Percentiles rank a stretch among this genome's conserved stretches.
Evolutionary conservation across 106 monocot genomes (phyloP).

Genomic region (Posidonia australis): DNA sequence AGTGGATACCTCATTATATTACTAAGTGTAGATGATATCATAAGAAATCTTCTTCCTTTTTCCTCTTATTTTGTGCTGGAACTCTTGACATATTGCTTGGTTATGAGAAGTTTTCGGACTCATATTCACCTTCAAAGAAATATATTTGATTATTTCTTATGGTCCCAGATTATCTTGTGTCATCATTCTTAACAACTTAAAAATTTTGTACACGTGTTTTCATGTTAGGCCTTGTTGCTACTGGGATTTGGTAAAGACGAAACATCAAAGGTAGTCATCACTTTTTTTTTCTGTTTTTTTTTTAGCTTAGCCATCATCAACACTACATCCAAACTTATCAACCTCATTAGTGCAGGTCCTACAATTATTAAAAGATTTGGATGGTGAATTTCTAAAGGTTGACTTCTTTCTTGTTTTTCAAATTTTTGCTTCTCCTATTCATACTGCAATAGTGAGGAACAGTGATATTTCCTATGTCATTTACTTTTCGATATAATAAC

Average conservation of each 20-base stretch:
- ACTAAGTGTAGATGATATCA: too few species aligned
- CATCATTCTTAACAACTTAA: background rate
- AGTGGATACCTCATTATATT: too few species aligned
- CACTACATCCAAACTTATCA: background rate
- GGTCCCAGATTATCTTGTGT: too few species aligned
- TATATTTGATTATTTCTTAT: too few species aligned
- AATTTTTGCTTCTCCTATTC: background rate
- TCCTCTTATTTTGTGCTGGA: too few species aligned
- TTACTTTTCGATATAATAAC: too few species aligned
- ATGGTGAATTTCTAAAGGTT: constrained; percentile 92
- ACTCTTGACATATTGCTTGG: too few species aligned
- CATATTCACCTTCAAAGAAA: too few species aligned
- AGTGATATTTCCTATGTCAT: too few species aligned
- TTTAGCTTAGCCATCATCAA: background rate
- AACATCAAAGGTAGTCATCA: constrained; percentile 45
- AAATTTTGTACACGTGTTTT: constrained; percentile 8
- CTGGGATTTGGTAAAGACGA: constrained; percentile 67
- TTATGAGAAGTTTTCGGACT: too few species aligned
- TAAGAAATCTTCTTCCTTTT: too few species aligned
- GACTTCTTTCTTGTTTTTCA: background rate
- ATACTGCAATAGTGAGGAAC: background rate
- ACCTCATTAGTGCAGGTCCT: constrained; percentile 38
- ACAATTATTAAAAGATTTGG: constrained; percentile 56
- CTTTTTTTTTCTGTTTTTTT: background rate
- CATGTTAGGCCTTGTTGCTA: constrained; percentile 59